Evolutionary conservation across 1,284 basidiomycete species (phyloP).

Genomic region (Cutaneotrichosporon dermatis): DNA sequence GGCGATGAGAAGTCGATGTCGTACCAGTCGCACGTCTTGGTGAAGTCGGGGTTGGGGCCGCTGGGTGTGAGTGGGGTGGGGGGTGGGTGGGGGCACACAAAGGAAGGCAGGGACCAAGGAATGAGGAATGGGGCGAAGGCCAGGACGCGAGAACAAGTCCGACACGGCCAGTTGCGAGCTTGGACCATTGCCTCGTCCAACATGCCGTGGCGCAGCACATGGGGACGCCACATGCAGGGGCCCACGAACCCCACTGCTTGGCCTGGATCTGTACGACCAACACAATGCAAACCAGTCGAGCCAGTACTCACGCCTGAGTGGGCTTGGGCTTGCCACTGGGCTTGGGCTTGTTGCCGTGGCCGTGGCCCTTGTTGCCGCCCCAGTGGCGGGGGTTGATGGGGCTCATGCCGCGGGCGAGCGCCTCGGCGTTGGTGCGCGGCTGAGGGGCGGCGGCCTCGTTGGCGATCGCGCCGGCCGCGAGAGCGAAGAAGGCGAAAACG

Average conservation of each 20-base stretch:
- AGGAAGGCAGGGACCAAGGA: no score
- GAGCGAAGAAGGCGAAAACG: not conserved
- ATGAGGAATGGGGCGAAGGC: no score
- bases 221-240: not conserved
- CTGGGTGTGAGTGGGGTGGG: not conserved
- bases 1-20: not conserved
- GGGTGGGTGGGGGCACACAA: not conserved
- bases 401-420: not conserved
- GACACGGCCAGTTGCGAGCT: no score
- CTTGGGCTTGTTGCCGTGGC: not conserved
- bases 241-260: no score
- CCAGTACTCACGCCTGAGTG: not conserved
- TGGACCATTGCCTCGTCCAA: no score
- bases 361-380: not conserved
- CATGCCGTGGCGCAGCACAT: no score
- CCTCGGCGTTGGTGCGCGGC: slow-evolving; percentile 1
- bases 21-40: not conserved
- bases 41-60: not conserved
- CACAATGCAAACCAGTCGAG: no score
- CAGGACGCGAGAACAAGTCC: no score
- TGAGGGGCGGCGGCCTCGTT: not conserved
- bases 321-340: not conserved
- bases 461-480: not conserved
- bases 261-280: no score
- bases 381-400: not conserved